Percentiles rank a stretch among this genome's conserved stretches.
These are phyloP conservation scores for Solanum virginianum DNA, from an alignment of 257 asterid species.

Conservation along the genomic window DNA sequence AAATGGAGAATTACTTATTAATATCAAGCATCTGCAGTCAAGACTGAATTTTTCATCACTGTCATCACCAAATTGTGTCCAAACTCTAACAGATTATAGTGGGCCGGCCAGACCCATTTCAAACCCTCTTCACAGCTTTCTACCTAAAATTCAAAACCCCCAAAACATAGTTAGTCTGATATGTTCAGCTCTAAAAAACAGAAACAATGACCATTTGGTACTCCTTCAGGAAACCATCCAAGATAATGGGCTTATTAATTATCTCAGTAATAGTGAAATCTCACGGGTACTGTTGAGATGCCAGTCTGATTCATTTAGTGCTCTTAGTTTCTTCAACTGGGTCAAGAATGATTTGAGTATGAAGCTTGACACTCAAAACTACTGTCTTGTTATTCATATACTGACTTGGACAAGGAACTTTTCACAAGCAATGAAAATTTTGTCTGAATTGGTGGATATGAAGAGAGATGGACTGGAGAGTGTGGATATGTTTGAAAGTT, in stretches of 20 bases:
- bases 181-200: slow-evolving; percentile 40
- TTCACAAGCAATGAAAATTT: slow-evolving; percentile 45
- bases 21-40: background rate
- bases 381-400: slow-evolving; percentile 52
- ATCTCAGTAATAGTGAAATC: slow-evolving; percentile 40
- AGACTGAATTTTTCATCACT: background rate
- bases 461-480: slow-evolving; percentile 5
- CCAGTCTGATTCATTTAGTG: slow-evolving; percentile 62
- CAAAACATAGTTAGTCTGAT: slow-evolving; percentile 53
- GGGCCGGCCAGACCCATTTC: slow-evolving; percentile 7
- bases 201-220: slow-evolving; percentile 15
- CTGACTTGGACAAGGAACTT: slow-evolving; percentile 64
- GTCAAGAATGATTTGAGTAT: slow-evolving; percentile 35
- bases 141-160: slow-evolving; percentile 57
- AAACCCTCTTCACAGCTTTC: slow-evolving; percentile 52
- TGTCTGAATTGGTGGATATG: slow-evolving; percentile 44
- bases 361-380: slow-evolving; percentile 26
- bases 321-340: slow-evolving; percentile 69
- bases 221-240: slow-evolving; percentile 13
- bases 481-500: slow-evolving; percentile 28
- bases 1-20: background rate
- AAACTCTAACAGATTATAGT: slow-evolving; percentile 1
- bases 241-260: slow-evolving; percentile 33
- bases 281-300: slow-evolving; percentile 69
- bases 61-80: slow-evolving; percentile 17